A percentile compares a stretch with the other conserved stretches of the same genome.
phyloP scores from a whole-genome alignment of 495 filamentous ascomycete genomes.

The Trichoderma orchidacearum region DNA sequence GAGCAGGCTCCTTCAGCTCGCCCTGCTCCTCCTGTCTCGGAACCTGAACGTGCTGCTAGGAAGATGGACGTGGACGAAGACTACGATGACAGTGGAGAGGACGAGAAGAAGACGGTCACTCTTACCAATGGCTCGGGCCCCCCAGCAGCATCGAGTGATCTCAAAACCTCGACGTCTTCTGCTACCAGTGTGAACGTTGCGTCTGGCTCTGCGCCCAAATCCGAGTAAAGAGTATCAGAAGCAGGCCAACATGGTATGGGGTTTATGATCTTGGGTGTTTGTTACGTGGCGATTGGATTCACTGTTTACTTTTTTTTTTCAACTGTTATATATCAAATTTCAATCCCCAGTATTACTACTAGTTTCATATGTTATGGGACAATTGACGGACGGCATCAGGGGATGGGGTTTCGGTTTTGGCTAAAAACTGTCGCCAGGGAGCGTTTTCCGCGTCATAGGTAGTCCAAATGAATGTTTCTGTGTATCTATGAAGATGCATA shows the following conservation, averaged over 20 bases:
- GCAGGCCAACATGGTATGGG: not conserved
- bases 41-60: constrained; percentile 70
- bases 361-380: not conserved
- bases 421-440: not conserved
- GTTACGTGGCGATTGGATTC: not conserved
- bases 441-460: not conserved
- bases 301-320: not conserved
- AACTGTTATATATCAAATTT: not conserved
- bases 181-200: not conserved
- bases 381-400: not conserved
- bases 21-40: constrained; percentile 31
- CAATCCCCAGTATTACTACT: not conserved
- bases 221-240: constrained; percentile 3
- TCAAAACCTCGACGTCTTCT: not conserved
- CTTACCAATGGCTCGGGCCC: constrained; percentile 9
- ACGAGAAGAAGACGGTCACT: constrained; percentile 51
- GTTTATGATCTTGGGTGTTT: not conserved
- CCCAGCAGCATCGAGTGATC: not conserved
- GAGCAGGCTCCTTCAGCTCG: constrained; percentile 25
- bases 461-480: no score
- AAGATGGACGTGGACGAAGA: constrained; percentile 98
- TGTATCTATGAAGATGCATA: no score
- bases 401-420: not conserved
- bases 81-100: constrained; percentile 83
- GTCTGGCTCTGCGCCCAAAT: constrained; percentile 19